A percentile compares a stretch with the other conserved stretches of the same genome.
Evolutionary conservation across 1,284 basidiomycete genomes (phyloP).

Genomic region (Cutaneotrichosporon cavernicola): DNA sequence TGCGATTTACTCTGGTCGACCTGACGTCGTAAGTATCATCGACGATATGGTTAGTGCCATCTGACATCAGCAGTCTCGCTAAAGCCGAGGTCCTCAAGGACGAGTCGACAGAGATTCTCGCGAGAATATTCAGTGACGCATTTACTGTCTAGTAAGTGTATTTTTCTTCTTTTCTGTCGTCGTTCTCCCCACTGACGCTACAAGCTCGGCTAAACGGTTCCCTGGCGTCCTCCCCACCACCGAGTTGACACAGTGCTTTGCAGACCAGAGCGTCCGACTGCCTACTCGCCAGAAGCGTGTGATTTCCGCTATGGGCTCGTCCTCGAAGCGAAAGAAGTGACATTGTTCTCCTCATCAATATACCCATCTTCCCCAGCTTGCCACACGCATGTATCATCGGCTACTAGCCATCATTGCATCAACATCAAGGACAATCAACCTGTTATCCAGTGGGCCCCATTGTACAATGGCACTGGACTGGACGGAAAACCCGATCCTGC

Average conservation of each 20-base stretch:
- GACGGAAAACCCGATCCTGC: background rate
- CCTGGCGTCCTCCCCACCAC: conserved; percentile 91
- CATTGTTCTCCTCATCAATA: background rate
- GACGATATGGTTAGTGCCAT: background rate
- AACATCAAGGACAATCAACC: background rate
- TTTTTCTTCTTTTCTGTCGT: background rate
- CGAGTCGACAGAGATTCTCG: conserved; percentile 62
- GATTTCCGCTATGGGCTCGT: background rate
- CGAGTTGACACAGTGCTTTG: conserved; percentile 82
- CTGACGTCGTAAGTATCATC: conserved; percentile 32
- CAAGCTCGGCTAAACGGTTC: conserved; percentile 78
- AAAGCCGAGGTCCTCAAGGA: conserved; percentile 21
- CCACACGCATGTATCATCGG: conserved; percentile 1
- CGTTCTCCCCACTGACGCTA: conserved; percentile 7
- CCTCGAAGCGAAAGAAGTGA: conserved; percentile 20
- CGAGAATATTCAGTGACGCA: conserved; percentile 77
- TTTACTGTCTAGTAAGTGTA: conserved; percentile 70
- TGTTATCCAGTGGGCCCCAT: background rate
- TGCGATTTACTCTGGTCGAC: conserved; percentile 48
- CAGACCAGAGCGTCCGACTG: conserved; percentile 84
- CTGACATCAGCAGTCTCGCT: conserved; percentile 14
- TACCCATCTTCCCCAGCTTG: background rate
- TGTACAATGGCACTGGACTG: background rate
- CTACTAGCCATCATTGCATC: conserved; percentile 1
- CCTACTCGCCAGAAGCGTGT: conserved; percentile 56